Evolutionary conservation across 129 eudicot genomes (phyloP).

Genomic region (Smallanthus sonchifolius): DNA sequence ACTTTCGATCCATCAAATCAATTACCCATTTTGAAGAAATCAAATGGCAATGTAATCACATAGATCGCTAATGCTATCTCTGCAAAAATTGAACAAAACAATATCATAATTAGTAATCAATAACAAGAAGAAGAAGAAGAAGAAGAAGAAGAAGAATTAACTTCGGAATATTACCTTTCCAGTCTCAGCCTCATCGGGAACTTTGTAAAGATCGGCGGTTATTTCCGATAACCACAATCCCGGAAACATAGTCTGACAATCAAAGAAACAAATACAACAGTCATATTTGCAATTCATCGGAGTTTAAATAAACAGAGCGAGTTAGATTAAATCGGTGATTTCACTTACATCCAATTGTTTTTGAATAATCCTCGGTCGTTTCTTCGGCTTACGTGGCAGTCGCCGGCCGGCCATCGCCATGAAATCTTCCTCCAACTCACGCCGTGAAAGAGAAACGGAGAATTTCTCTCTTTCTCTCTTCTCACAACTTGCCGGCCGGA

Average conservation of each 20-base stretch:
- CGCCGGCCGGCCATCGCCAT: constrained; percentile 47
- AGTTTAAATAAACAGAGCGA: background rate
- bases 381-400: constrained; percentile 62
- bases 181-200: constrained; percentile 38
- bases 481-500: constrained; percentile 33
- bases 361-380: constrained; percentile 55
- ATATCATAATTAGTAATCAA: background rate
- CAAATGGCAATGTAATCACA: constrained; percentile 12
- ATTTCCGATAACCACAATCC: constrained; percentile 68
- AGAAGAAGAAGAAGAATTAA: background rate
- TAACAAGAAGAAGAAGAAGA: background rate
- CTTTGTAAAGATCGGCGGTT: constrained; percentile 71
- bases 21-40: background rate
- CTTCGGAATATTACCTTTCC: constrained; percentile 29
- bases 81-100: constrained; percentile 16
- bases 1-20: constrained; percentile 8
- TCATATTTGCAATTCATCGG: constrained; percentile 3
- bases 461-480: constrained; percentile 51
- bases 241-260: constrained; percentile 54
- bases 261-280: constrained; percentile 18
- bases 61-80: constrained; percentile 22
- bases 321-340: background rate
- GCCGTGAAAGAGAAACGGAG: constrained; percentile 48
- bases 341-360: constrained; percentile 64
- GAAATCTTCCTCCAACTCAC: constrained; percentile 77